Conservation (phyloP, 2,329 filamentous ascomycete genomes). For the Colletotrichum paranaense region DNA sequence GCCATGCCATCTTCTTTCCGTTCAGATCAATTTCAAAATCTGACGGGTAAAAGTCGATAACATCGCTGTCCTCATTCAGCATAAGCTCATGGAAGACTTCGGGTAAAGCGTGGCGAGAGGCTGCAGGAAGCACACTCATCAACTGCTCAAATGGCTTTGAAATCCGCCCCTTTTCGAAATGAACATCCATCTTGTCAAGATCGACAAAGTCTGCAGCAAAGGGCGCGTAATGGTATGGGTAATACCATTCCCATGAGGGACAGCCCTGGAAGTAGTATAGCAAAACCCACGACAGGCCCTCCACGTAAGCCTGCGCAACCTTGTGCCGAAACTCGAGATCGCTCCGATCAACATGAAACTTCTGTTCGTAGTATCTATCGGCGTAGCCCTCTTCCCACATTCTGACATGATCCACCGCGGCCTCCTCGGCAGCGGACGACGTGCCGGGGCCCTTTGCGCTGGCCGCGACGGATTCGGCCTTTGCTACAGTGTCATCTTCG, state of each 20-base stretch:
- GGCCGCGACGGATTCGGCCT: conserved; percentile 69
- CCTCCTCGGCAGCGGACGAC: conserved; percentile 66
- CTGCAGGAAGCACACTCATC: conserved; percentile 96
- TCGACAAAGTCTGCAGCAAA: conserved; percentile 96
- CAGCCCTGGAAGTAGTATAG: conserved; percentile 98
- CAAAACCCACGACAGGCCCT: conserved; percentile 95
- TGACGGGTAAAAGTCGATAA: conserved; percentile 97
- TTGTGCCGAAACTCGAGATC: conserved; percentile 89
- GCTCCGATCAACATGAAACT: conserved; percentile 85
- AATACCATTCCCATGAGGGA: conserved; percentile 99
- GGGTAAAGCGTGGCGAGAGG: conserved; percentile 91
- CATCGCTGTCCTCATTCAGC: conserved; percentile 87
- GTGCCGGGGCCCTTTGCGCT: conserved; percentile 64
- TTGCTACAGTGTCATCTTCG: conserved; percentile 69
- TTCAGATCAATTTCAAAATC: conserved; percentile 95
- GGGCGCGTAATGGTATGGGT: conserved; percentile 97
- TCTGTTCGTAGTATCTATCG: conserved; percentile 96
- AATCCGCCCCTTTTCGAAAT: conserved; percentile 85
- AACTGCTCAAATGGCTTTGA: conserved; percentile 96
- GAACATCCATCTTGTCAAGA: conserved; percentile 80
- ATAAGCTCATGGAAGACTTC: conserved; percentile 90
- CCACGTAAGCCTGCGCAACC: conserved; percentile 91
- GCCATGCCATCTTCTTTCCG: conserved; percentile 98
- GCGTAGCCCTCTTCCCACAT: conserved; percentile 97
- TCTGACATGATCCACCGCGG: conserved; percentile 82